Conservation (phyloP, 2,329 filamentous ascomycete species). For the Calonectria pseudoreteaudii region DNA sequence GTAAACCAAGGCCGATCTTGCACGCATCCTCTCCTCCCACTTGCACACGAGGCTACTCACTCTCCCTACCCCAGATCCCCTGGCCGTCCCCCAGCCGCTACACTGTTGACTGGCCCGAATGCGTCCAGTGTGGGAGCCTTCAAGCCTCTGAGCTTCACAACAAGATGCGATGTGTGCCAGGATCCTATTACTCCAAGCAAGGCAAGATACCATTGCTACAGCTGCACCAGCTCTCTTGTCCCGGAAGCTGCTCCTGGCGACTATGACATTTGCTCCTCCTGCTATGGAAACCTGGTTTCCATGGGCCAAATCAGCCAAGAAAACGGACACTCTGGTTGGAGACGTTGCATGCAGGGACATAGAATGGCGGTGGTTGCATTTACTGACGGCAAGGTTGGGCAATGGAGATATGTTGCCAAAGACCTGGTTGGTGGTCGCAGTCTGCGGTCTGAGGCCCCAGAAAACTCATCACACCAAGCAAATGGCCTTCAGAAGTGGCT, state of each 20-base stretch:
- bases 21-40: constrained; percentile 82
- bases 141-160: constrained; percentile 77
- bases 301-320: constrained; percentile 75
- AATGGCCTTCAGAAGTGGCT: constrained; percentile 61
- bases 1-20: constrained; percentile 86
- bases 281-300: constrained; percentile 77
- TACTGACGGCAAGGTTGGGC: constrained; percentile 74
- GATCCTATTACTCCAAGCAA: constrained; percentile 77
- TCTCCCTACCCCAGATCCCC: constrained; percentile 53
- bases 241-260: constrained; percentile 71
- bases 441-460: constrained; percentile 69
- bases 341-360: constrained; percentile 83
- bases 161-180: constrained; percentile 83
- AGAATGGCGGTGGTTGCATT: constrained; percentile 87
- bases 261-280: constrained; percentile 85
- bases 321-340: constrained; percentile 85
- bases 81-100: constrained; percentile 60
- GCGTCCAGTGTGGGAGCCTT: constrained; percentile 65
- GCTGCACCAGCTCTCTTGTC: constrained; percentile 69
- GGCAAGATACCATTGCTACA: constrained; percentile 83
- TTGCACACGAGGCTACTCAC: constrained; percentile 69
- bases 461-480: constrained; percentile 46
- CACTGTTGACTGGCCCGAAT: constrained; percentile 60
- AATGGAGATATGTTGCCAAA: constrained; percentile 74
- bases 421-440: constrained; percentile 84